Evolutionary conservation across 1,284 basidiomycete genomes (phyloP).

Genomic region (Pseudozyma sp.): DNA sequence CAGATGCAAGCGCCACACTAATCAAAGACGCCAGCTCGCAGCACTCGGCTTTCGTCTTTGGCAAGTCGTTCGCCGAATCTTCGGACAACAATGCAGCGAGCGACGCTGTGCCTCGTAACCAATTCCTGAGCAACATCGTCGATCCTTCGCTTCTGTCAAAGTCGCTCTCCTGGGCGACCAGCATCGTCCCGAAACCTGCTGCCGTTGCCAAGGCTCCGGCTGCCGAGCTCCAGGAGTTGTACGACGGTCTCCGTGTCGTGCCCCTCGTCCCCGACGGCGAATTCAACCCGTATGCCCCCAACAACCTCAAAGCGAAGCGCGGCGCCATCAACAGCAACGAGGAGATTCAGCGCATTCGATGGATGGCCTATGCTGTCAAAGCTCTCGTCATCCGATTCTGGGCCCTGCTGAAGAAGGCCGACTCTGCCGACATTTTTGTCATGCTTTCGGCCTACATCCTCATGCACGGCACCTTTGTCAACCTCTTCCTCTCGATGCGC

Average conservation of each 20-base stretch:
- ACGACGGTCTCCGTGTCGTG: slow-evolving; percentile 37
- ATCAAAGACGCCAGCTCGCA: slow-evolving; percentile 31
- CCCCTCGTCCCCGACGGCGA: slow-evolving; percentile 49
- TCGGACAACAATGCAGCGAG: slow-evolving; percentile 12
- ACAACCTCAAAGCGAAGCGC: slow-evolving; percentile 52
- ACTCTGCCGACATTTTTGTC: slow-evolving; percentile 93
- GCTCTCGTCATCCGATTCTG: slow-evolving; percentile 65
- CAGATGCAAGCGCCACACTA: slow-evolving; percentile 8
- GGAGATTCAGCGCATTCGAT: slow-evolving; percentile 58
- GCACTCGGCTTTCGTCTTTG: slow-evolving; percentile 46
- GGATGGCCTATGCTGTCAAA: slow-evolving; percentile 61
- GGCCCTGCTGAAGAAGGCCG: slow-evolving; percentile 76
- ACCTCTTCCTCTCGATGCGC: slow-evolving; percentile 70
- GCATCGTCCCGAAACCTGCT: slow-evolving; percentile 21
- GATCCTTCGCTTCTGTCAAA: slow-evolving; percentile 33
- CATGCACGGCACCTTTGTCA: slow-evolving; percentile 95
- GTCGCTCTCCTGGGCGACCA: slow-evolving; percentile 15
- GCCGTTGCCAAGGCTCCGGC: slow-evolving; percentile 31
- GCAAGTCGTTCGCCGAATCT: slow-evolving; percentile 28
- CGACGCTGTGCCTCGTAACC: slow-evolving; percentile 14
- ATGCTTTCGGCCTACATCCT: slow-evolving; percentile 94
- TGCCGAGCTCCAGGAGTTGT: slow-evolving; percentile 37
- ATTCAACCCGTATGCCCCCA: slow-evolving; percentile 47
- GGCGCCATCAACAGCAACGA: slow-evolving; percentile 37
- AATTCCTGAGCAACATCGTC: slow-evolving; percentile 35